Evolutionary conservation across 345 rosid species (phyloP), one percentile per base, ranked within the genome.

Genomic region (Xanthoceras sorbifolium): DNA sequence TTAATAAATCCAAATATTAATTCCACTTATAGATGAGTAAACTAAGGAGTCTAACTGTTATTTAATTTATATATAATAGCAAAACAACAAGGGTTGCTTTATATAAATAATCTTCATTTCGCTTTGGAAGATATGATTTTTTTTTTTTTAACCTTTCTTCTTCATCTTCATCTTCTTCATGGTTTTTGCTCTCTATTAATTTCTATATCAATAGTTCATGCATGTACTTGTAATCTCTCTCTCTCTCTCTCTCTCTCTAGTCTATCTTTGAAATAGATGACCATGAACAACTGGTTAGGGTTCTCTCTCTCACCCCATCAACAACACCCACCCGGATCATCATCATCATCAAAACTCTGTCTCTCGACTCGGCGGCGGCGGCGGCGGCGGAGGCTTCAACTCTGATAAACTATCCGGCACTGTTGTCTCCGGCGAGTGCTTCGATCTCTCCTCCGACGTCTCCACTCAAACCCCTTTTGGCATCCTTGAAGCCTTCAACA

Each of bases 221-320:
- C 85, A 78, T 67, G 84, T 77, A 57, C 62, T 57, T 57, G 25
- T 23, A 50, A 50, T 50, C 55, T 50, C 55, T 50, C 55, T 48
- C 54, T 15, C 9, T 65, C 23, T 61, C 18, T 22, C 28, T 17
- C 25, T 52, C 62, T 55, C 9, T 26, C 46, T 42, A 10, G 6
- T 50, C 20, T 50, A 1, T 50, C 55, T 50, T 6, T 50, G 22
- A 57, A 64, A 2, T 72, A 72, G 25, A 74, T 50, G 61, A 32
- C 44, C 34, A 89, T 89, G 86, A 89, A 89, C 76, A 90, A 92
- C 82, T 94, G 93, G 97, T 79, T 94, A 71, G 94, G 90, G 3
- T 94, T 92, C 77, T 91, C 97, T 80, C 93, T 87, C 26, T 91
- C 98, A 64, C 91, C 92, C 57, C 87, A 85, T 50, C 86, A 85